These are phyloP conservation scores for Scedosporium minutisporum DNA, from an alignment of 2,329 filamentous ascomycete genomes.

Conservation along the genomic window DNA sequence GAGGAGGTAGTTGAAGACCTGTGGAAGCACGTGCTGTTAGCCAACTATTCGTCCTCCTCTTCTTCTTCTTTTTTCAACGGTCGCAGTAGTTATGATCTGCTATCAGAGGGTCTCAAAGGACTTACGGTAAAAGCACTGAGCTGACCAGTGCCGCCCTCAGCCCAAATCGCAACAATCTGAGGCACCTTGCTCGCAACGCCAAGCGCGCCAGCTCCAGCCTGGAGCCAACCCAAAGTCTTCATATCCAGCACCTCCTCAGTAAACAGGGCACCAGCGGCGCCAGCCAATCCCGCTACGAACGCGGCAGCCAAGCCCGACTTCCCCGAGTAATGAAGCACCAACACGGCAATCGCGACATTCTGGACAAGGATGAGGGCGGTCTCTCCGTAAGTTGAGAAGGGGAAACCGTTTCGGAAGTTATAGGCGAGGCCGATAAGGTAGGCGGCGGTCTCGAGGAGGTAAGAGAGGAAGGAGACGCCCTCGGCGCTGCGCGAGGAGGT, in stretches of 20 bases:
- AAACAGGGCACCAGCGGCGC: constrained; percentile 61
- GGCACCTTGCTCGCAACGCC: constrained; percentile 87
- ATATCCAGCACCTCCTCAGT: constrained; percentile 54
- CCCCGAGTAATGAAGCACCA: constrained; percentile 78
- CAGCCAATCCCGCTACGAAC: constrained; percentile 69
- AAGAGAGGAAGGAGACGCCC: constrained; percentile 82
- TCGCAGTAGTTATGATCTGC: not conserved
- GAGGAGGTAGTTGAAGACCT: constrained; percentile 97
- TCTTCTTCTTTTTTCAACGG: too few relatives aligned
- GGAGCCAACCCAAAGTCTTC: constrained; percentile 61
- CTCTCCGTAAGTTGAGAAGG: constrained; percentile 96
- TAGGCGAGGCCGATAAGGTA: constrained; percentile 89
- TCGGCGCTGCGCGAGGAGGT: constrained; percentile 68
- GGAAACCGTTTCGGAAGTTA: constrained; percentile 82
- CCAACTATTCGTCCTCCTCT: not conserved
- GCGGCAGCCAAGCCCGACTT: constrained; percentile 58
- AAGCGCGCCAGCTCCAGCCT: constrained; percentile 74
- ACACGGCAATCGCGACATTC: constrained; percentile 78
- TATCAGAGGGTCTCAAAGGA: constrained; percentile 13
- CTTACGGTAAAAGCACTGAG: constrained; percentile 91
- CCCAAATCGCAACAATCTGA: constrained; percentile 81
- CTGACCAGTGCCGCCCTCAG: constrained; percentile 83
- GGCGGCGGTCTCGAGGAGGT: constrained; percentile 80
- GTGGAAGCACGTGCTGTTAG: not conserved
- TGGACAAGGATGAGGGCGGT: constrained; percentile 84